phyloP scores from a whole-genome alignment of 73 alveolate species.

The Paramecium sexaurelia region DNA sequence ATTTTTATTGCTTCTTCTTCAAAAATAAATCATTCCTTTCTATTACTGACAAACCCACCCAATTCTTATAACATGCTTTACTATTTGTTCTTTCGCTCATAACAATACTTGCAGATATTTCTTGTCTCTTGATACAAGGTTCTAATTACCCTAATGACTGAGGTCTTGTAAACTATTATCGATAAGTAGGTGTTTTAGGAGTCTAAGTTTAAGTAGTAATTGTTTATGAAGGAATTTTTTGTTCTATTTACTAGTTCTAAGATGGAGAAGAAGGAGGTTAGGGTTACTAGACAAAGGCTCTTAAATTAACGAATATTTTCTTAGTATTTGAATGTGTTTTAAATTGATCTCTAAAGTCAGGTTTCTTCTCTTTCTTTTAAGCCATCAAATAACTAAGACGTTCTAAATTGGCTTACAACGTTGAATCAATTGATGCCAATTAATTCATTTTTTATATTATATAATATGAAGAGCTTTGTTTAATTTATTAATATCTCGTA shows the following conservation, averaged over 20 bases:
- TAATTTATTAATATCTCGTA: background rate
- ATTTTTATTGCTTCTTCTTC: background rate
- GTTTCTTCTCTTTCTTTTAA: background rate
- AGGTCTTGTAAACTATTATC: background rate
- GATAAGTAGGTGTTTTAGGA: background rate
- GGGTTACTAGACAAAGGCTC: slow-evolving; percentile 2
- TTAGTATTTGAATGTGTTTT: background rate
- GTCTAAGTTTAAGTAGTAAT: background rate
- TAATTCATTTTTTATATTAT: background rate
- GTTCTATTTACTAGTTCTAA: background rate
- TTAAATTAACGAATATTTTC: slow-evolving; percentile 31
- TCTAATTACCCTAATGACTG: background rate
- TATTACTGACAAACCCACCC: slow-evolving; percentile 30
- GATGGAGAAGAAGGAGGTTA: background rate
- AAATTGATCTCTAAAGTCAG: background rate
- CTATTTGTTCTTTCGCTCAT: background rate
- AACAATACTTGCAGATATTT: background rate
- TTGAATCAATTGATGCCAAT: slow-evolving; percentile 14
- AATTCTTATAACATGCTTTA: slow-evolving; percentile 17
- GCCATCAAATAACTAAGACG: slow-evolving; percentile 40
- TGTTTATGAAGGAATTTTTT: background rate
- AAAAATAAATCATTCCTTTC: background rate
- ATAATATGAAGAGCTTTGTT: background rate
- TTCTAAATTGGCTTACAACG: slow-evolving; percentile 38
- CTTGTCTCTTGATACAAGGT: background rate